Percentiles rank a stretch among this genome's conserved stretches.
phyloP scores from a whole-genome alignment of 768 basidiomycete species.

The Pisolithus sp. region DNA sequence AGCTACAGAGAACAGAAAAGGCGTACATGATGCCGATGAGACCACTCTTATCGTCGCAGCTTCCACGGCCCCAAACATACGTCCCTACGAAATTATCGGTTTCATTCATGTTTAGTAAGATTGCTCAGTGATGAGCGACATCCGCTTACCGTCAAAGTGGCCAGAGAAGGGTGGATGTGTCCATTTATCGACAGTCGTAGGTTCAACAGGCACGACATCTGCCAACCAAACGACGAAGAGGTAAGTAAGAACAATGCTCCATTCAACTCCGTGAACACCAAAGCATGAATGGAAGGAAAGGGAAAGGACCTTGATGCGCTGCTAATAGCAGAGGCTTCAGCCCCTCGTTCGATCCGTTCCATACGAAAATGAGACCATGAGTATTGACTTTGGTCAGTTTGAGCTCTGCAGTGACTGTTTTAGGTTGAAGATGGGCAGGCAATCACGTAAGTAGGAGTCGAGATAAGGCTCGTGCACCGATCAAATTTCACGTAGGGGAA shows the following conservation, averaged over 20 bases:
- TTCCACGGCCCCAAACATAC: conserved; percentile 46
- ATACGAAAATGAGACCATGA: conserved; percentile 53
- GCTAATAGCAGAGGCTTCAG: conserved; percentile 53
- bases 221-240: neutral
- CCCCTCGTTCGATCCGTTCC: conserved; percentile 43
- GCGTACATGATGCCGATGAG: conserved; percentile 56
- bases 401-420: conserved; percentile 42
- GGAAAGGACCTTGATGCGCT: conserved; percentile 44
- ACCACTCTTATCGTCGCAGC: conserved; percentile 58
- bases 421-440: too few species aligned
- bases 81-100: conserved; percentile 16
- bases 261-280: too few species aligned
- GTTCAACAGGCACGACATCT: conserved; percentile 69
- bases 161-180: conserved; percentile 59
- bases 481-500: neutral
- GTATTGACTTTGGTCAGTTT: conserved; percentile 55
- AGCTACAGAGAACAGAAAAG: neutral
- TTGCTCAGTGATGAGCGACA: too few species aligned
- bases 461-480: neutral
- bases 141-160: conserved; percentile 42
- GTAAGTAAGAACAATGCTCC: too few species aligned
- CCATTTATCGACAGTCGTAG: conserved; percentile 51
- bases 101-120: neutral
- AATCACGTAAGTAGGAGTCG: neutral
- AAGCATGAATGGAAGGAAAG: neutral